Base-by-base conservation (phyloP, 2,329 filamentous ascomycete species). In the Trichoderma sp. region DNA sequence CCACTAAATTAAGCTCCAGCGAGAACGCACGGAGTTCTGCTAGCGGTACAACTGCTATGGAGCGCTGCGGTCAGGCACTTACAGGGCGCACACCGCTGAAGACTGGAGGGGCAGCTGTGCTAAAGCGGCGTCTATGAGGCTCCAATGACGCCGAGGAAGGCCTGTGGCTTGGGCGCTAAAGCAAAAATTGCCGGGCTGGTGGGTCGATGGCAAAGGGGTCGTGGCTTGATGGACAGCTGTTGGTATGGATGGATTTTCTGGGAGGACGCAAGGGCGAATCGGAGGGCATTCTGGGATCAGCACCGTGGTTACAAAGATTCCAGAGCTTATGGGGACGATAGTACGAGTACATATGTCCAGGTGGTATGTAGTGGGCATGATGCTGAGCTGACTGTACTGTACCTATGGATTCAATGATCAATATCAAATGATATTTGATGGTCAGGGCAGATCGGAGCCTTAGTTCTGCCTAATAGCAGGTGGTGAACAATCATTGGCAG, bases 31-130 rank as follows among this genome's bases (percentile, higher is more conserved):
- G 30, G 57, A 60, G 57, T 21, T 6, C 28, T 32, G 47, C 21
- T 53, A 53, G 47, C 47, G 47, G 47, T 53, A 14, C 47, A 24
- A 26, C 47, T 47, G 30, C 43, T n/a, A 60, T 34, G 56, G 53
- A 47, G 26, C 28, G 56, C 57, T 53, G 36, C 30, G 28, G 26
- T 70, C 21, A 57, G 67, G 57, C 67, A 34, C 34, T 56, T 70
- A 53, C 65, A 70, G 71, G 71, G 71, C 64, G 61, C 71, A 72
- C 71, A 72, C 71, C 66, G 71, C 71, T 72, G 71, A 47, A 65
- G 71, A 57, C 57, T 64, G 53, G 68, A 71, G 60, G 68, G 67
- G 65, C 34, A 21, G 70, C 56, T 28, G 21, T 34, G 28, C 34
- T 32, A 21, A n/a, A 56, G 30, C 39, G 7, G 32, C 47, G 53